phyloP scores from a whole-genome alignment of 2,329 filamentous ascomycete genomes.

The Venturia pyrina region DNA sequence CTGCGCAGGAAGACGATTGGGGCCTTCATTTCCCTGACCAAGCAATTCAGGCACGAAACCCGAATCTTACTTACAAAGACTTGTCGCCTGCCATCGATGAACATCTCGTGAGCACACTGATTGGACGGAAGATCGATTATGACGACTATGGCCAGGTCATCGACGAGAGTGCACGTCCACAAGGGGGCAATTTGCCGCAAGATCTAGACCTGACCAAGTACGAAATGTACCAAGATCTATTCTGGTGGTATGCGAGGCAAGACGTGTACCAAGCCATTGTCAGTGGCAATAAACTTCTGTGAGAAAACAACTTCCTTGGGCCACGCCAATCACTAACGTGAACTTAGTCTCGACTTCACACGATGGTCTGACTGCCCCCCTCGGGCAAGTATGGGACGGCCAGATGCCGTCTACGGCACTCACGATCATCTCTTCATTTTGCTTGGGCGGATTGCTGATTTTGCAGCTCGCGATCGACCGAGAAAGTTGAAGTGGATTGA shows the following conservation, averaged over 20 bases:
- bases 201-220: constrained; percentile 62
- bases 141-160: constrained; percentile 44
- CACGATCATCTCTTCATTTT: constrained; percentile 81
- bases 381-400: constrained; percentile 64
- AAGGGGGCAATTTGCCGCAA: constrained; percentile 23
- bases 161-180: constrained; percentile 21
- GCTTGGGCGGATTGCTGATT: constrained; percentile 68
- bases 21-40: constrained; percentile 13
- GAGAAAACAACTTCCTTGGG: constrained; percentile 19
- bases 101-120: constrained; percentile 47
- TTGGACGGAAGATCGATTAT: constrained; percentile 48
- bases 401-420: constrained; percentile 75
- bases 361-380: constrained; percentile 83
- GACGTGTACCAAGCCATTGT: constrained; percentile 86
- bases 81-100: constrained; percentile 18
- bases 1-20: neutral
- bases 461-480: constrained; percentile 64
- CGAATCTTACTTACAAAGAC: constrained; percentile 14
- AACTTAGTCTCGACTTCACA: constrained; percentile 61
- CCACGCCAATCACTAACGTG: neutral
- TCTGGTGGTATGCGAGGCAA: constrained; percentile 95
- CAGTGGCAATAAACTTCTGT: constrained; percentile 79
- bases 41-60: neutral
- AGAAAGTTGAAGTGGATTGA: constrained; percentile 65
- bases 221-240: constrained; percentile 74